Percentiles rank a stretch among this genome's conserved stretches.
Conservation (phyloP, 331 rosid species). For the Quercus tomentella region DNA sequence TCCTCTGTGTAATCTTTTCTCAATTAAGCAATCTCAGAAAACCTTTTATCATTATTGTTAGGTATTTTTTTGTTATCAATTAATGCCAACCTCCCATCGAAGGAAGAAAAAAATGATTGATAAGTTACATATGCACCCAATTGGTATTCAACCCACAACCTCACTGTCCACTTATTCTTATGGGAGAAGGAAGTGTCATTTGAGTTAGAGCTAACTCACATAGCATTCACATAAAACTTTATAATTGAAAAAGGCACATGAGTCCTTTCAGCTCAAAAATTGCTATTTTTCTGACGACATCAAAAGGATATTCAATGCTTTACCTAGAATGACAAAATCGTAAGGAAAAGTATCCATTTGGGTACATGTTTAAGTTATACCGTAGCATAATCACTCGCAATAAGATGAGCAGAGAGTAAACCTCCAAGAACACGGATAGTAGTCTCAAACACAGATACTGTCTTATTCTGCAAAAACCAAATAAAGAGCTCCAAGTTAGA, state of each 20-base stretch:
- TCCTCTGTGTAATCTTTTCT: background rate
- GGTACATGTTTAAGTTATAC: slow-evolving; percentile 33
- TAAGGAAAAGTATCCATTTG: slow-evolving; percentile 5
- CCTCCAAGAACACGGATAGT: slow-evolving; percentile 91
- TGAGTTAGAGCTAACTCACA: background rate
- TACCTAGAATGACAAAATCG: background rate
- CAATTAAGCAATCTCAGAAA: background rate
- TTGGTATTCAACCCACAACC: too few species aligned
- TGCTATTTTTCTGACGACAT: background rate
- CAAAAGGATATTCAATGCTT: background rate
- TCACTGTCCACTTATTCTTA: too few species aligned
- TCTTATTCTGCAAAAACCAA: slow-evolving; percentile 73
- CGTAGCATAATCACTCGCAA: slow-evolving; percentile 87
- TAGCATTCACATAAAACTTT: background rate
- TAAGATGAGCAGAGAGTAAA: slow-evolving; percentile 86
- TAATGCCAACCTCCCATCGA: background rate
- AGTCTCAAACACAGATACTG: slow-evolving; percentile 90
- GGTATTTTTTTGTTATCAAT: background rate
- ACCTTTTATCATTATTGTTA: background rate
- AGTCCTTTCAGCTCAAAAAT: background rate
- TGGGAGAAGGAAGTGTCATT: too few species aligned
- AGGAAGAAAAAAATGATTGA: background rate
- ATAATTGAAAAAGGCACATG: background rate
- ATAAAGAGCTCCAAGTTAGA: background rate
- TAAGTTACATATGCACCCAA: too few species aligned